Base-by-base conservation (phyloP, 2,329 filamentous ascomycete species). In the Aspergillus texensis region DNA sequence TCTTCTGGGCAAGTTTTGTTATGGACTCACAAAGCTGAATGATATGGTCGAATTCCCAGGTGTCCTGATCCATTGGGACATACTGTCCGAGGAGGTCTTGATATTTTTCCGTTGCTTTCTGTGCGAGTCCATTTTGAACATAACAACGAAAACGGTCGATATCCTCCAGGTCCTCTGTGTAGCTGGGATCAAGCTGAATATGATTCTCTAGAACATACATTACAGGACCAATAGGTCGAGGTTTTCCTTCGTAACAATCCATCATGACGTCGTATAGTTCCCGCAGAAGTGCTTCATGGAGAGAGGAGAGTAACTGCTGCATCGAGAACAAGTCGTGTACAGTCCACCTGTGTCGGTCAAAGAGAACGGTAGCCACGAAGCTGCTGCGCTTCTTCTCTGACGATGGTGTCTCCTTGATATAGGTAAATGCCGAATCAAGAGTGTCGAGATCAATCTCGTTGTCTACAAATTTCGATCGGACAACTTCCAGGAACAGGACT, bases 21-120 rank as follows among this genome's bases (percentile, higher is more conserved):
- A 98, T 92, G 0, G 89, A 88, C 74, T 95, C 92, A 19, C 94
- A 93, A 28, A 99, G 86, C 73, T 94, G 88, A 63, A 97, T 93
- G 62, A 98, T 90, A 77, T 98, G 92, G 66, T 87, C 91, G 75
- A 96, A 94, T 69, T 97, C 88, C 94, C 95, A 97, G 57, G 92
- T 86, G 67, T 93, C 88, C 70, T 92, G 89, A 61, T 90, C 87
- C 39, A 91, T 86, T 1, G 94, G 93, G 1, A 99, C 89, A 72
- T 94, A 87, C 65, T 89, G 88, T 63, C 94, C 87, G 56, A 98
- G 86, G 67, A 94, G 89, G 32, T 86, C 87, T 61, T 90, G 87
- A 74, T 99, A 98, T 6, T 90, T 89, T n/a, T 89, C 87, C 21
- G 86, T 86, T 9, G 94, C 94, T 72, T 90, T 91, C 65, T 90